These are phyloP conservation scores for Rhododendron simsii DNA, from an alignment of 148 eudicot genomes.

Conservation along the genomic window DNA sequence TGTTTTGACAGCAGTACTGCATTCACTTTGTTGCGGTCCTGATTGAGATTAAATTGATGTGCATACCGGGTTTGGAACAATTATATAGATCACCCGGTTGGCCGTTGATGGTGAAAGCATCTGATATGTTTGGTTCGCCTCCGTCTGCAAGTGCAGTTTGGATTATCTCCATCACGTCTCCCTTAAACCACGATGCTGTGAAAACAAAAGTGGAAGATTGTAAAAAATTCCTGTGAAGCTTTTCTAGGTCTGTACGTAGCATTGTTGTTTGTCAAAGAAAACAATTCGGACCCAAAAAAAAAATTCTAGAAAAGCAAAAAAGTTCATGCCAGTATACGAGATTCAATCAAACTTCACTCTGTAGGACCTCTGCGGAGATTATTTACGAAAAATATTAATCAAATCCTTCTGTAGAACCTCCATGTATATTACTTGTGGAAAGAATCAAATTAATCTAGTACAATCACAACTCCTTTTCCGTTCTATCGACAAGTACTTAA, in stretches of 20 bases:
- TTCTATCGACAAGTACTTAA: no score
- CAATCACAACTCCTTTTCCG: no score
- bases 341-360: no score
- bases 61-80: slow-evolving; percentile 6
- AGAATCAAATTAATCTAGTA: no score
- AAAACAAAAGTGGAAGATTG: background rate
- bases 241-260: background rate
- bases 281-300: no score
- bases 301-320: no score
- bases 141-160: background rate
- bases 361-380: no score
- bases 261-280: background rate
- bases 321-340: no score
- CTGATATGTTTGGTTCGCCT: background rate
- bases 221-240: background rate
- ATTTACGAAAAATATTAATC: no score
- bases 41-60: background rate
- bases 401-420: no score
- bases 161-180: background rate
- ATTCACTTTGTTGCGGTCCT: background rate
- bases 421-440: no score
- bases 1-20: no score
- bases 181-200: background rate
- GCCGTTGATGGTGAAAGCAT: background rate
- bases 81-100: background rate